phyloP scores from a whole-genome alignment of 2,329 filamentous ascomycete genomes.

The Xenosphaeropsis pyriputrescens region DNA sequence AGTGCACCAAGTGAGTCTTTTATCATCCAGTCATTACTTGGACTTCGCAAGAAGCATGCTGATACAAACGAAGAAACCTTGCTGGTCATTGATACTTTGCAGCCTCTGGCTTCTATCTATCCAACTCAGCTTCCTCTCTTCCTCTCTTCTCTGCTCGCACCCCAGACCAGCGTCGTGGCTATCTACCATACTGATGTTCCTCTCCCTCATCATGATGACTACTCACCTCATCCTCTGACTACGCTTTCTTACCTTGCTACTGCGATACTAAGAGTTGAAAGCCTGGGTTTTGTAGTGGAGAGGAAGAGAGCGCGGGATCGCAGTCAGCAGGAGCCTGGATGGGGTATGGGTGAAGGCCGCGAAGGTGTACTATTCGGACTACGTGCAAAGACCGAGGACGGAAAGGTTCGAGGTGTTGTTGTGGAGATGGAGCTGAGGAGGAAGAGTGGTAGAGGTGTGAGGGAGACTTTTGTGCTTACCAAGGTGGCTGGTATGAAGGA shows the following conservation, averaged over 20 bases:
- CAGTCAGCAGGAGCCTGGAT: conserved; percentile 60
- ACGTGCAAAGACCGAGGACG: conserved; percentile 7
- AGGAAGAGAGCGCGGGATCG: conserved; percentile 63
- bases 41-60: conserved; percentile 2
- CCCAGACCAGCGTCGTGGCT: conserved; percentile 56
- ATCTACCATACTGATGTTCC: conserved; percentile 77
- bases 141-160: conserved; percentile 51
- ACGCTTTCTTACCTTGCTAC: conserved; percentile 79
- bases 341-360: conserved; percentile 61
- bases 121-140: conserved; percentile 48
- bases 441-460: conserved; percentile 64
- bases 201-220: conserved; percentile 28
- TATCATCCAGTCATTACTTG: background rate
- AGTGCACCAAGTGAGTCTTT: conserved; percentile 22
- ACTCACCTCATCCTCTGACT: conserved; percentile 55
- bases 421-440: conserved; percentile 77
- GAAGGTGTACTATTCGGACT: conserved; percentile 69
- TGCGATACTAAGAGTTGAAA: conserved; percentile 60
- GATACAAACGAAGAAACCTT: conserved; percentile 43
- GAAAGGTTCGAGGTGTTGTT: conserved; percentile 37
- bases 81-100: conserved; percentile 68
- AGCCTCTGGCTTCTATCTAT: conserved; percentile 41
- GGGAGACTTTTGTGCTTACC: conserved; percentile 46
- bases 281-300: conserved; percentile 59
- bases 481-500: conserved; percentile 21